Evolutionary conservation across 768 basidiomycete genomes (phyloP), one percentile per base, ranked within the genome.

Genomic region (Lentinula sp.): DNA sequence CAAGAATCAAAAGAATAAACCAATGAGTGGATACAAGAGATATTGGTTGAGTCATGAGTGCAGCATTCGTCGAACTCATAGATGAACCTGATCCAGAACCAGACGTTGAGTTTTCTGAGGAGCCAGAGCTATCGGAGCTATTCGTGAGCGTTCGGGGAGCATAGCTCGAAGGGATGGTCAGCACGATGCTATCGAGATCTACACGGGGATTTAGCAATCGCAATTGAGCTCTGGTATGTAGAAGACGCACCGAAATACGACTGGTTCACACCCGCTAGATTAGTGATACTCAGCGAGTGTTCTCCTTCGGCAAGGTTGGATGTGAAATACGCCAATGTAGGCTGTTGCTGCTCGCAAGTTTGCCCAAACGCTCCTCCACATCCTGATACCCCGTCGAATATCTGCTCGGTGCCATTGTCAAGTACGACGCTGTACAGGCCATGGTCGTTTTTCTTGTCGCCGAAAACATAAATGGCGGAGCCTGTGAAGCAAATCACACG

Each of bases 371-470:
- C 75, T 6, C 79, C 77, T 20, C 80, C 80, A 59, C 80, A 81
- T 3, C 80, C 80, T 0, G 80, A 79, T 42, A 75, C 69, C 5
- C 78, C 79, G 62, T 72, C 70, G 62, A 71, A 75, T 9, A 70
- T 62, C 55, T 75, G 66, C 12, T 73, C 64, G n/a, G 73, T 65
- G 4, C 64, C 66, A 51, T 68, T 67, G 64, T 81, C 80, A 4
- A 81, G 68, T 6, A 65, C 66, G 23, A 80, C 76, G 20, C 68
- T 72, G 66, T 79, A 82, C 7, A 74, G 64, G 0, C 81, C 73
- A 61, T 82, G 80, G 64, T 81, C 77, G 58, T 79, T 79, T 65
- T 77, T 79, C 65, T 79, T 80, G 69, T 81, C 80, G 2, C 81
- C 80, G 42, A 78, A 74, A 13, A 81, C 71, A 58, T 77, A 79